Evolutionary conservation across 192 early-diverging fungal species (phyloP).

Genomic region (Backusella westeae): DNA sequence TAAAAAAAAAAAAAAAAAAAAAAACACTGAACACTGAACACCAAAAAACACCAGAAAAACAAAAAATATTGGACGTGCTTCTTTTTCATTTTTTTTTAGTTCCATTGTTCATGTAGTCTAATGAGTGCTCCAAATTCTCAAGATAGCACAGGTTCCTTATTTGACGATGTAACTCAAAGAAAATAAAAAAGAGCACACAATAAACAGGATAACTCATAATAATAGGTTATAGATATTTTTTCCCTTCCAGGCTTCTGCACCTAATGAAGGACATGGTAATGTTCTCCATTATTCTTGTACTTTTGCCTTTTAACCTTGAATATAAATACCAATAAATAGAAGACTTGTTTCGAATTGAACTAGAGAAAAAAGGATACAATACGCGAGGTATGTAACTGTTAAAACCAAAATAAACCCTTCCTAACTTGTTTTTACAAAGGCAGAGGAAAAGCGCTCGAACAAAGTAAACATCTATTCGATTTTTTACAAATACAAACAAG

Average conservation of each 20-base stretch:
- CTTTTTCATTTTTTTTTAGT: neutral
- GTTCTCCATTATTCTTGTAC: neutral
- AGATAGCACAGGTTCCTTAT: neutral
- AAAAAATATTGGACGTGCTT: neutral
- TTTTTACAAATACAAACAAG: neutral
- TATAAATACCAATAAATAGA: neutral
- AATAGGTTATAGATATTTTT: neutral
- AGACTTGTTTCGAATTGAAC: neutral
- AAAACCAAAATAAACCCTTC: neutral
- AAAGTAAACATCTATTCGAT: neutral
- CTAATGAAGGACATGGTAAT: neutral
- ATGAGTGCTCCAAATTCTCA: neutral
- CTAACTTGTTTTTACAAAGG: neutral
- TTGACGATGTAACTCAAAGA: neutral
- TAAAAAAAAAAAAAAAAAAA: neutral
- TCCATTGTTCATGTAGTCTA: neutral
- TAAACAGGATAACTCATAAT: neutral
- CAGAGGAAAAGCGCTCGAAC: neutral
- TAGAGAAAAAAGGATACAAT: neutral
- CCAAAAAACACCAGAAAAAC: neutral
- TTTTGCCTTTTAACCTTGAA: neutral
- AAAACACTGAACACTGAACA: neutral
- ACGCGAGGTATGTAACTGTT: neutral
- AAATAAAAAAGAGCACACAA: neutral
- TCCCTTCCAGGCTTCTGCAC: neutral